Percentiles rank a stretch among this genome's conserved stretches.
These are phyloP conservation scores for Rhodofomes roseus DNA, from an alignment of 1,284 basidiomycete species.

Conservation along the genomic window DNA sequence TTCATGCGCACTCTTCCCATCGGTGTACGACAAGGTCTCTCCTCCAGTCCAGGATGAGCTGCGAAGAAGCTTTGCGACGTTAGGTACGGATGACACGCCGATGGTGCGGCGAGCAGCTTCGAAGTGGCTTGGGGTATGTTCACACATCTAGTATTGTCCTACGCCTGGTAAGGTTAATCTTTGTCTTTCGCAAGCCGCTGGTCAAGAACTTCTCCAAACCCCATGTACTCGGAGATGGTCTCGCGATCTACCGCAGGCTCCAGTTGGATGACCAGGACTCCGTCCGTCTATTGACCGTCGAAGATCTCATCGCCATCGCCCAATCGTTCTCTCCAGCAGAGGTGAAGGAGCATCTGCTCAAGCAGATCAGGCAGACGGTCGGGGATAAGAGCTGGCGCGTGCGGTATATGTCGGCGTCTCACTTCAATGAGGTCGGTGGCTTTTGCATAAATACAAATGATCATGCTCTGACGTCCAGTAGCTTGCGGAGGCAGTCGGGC, in stretches of 20 bases:
- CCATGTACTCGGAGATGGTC: slow-evolving; percentile 83
- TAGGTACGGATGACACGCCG: slow-evolving; percentile 95
- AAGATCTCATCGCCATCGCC: slow-evolving; percentile 93
- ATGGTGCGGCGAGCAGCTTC: slow-evolving; percentile 98
- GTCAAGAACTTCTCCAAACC: slow-evolving; percentile 74
- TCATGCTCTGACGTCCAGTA: slow-evolving; percentile 26
- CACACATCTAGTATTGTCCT: background rate
- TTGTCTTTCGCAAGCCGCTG: slow-evolving; percentile 52
- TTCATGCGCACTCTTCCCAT: slow-evolving; percentile 90
- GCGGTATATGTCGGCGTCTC: slow-evolving; percentile 97
- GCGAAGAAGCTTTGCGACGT: slow-evolving; percentile 79
- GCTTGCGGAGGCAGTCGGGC: slow-evolving; percentile 91
- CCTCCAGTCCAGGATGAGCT: slow-evolving; percentile 83
- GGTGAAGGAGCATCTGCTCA: slow-evolving; percentile 88
- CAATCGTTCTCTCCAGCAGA: slow-evolving; percentile 82
- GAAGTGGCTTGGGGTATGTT: slow-evolving; percentile 89
- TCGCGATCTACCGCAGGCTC: slow-evolving; percentile 93
- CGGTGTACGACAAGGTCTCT: slow-evolving; percentile 85
- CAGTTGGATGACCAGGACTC: slow-evolving; percentile 98
- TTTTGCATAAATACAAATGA: slow-evolving; percentile 4
- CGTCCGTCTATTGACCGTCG: slow-evolving; percentile 92
- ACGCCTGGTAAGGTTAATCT: slow-evolving; percentile 8
- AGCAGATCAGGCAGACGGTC: slow-evolving; percentile 85
- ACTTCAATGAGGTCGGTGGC: slow-evolving; percentile 85
- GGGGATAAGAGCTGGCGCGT: slow-evolving; percentile 99